phyloP scores from a whole-genome alignment of 805 yeast genomes.

The Ogataea paraovalis region DNA sequence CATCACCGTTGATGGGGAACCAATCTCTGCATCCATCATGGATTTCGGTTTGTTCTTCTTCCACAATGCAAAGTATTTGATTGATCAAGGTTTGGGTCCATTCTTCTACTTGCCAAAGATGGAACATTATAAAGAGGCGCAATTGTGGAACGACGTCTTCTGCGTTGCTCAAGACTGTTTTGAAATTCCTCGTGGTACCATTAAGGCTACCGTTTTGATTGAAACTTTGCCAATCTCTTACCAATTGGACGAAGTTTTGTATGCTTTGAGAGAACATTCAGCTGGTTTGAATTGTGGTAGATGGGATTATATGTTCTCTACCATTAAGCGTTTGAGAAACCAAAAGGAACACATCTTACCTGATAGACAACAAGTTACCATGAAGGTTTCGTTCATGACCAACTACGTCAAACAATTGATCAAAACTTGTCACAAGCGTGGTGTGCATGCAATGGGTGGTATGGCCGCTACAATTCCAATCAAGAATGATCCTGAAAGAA shows the following conservation, averaged over 20 bases:
- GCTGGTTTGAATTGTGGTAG: constrained; percentile 84
- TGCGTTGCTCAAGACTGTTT: constrained; percentile 70
- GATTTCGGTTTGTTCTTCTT: constrained; percentile 77
- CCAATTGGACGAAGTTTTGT: constrained; percentile 82
- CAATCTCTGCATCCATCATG: constrained; percentile 71
- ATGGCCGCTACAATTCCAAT: constrained; percentile 89
- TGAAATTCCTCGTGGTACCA: constrained; percentile 67
- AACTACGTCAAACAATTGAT: constrained; percentile 72
- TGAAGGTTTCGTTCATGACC: constrained; percentile 79
- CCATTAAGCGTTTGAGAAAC: constrained; percentile 71
- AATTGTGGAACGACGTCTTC: constrained; percentile 79
- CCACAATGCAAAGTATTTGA: constrained; percentile 64
- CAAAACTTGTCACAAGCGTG: constrained; percentile 70
- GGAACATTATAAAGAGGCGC: constrained; percentile 83
- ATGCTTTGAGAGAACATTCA: constrained; percentile 71
- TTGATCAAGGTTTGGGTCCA: constrained; percentile 70
- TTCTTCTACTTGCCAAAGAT: constrained; percentile 81
- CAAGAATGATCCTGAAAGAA: constrained; percentile 61
- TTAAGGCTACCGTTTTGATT: constrained; percentile 76
- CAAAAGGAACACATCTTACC: constrained; percentile 65
- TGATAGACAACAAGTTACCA: constrained; percentile 75
- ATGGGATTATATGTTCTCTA: constrained; percentile 84
- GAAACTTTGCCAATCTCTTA: constrained; percentile 84
- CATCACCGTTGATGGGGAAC: constrained; percentile 66
- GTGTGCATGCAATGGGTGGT: constrained; percentile 86